Evolutionary conservation across 2,329 filamentous ascomycete genomes (phyloP).

Genomic region (Penicillium sp.): DNA sequence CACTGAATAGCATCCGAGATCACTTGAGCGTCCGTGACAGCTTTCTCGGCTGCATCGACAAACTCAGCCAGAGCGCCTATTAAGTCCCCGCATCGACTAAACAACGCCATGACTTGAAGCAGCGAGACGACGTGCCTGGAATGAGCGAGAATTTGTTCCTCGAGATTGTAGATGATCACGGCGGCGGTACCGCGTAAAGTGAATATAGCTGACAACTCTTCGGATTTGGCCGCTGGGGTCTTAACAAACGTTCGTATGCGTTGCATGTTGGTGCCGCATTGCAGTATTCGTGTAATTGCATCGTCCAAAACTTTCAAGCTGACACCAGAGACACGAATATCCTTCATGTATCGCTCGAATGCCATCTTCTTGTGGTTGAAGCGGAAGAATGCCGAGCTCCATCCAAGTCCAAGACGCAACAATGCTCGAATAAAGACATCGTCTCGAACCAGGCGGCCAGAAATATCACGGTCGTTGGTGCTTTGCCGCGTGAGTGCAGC

Average conservation of each 20-base stretch:
- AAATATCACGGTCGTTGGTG: conserved; percentile 18
- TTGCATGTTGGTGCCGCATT: conserved; percentile 40
- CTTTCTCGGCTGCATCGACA: conserved; percentile 47
- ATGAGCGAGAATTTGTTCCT: conserved; percentile 32
- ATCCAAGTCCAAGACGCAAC: conserved; percentile 44
- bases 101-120: conserved; percentile 40
- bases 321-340: conserved; percentile 51
- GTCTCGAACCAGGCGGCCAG: conserved; percentile 34
- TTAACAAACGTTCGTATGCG: conserved; percentile 36
- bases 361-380: conserved; percentile 35
- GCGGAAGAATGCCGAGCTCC: conserved; percentile 45
- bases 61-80: conserved; percentile 37
- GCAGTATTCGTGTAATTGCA: conserved; percentile 31
- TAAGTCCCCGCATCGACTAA: conserved; percentile 38
- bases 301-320: conserved; percentile 45
- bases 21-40: conserved; percentile 58
- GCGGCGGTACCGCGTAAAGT: conserved; percentile 35
- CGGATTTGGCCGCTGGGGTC: conserved; percentile 25
- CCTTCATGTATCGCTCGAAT: conserved; percentile 44
- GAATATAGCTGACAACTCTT: conserved; percentile 33
- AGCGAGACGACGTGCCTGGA: conserved; percentile 31
- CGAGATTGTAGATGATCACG: conserved; percentile 38
- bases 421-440: conserved; percentile 42
- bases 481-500: conserved; percentile 32
- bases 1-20: conserved; percentile 62